Conservation (phyloP, 2,329 filamentous ascomycete genomes). For the Phyllosticta capitalensis region DNA sequence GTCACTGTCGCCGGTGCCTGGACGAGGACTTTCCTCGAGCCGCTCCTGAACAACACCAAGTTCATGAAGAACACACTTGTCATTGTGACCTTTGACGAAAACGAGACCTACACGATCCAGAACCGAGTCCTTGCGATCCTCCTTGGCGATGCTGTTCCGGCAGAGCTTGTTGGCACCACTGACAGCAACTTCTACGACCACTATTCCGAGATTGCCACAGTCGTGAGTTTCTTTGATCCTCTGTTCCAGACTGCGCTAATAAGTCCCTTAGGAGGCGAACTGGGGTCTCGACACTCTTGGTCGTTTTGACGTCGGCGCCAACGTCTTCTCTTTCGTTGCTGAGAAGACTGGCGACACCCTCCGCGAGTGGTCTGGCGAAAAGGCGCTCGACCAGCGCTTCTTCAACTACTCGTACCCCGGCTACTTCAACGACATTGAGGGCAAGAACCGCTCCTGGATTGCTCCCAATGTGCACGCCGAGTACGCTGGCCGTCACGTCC, state of each 20-base stretch:
- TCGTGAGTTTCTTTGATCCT: slow-evolving; percentile 11
- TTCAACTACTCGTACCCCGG: slow-evolving; percentile 26
- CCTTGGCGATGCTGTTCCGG: slow-evolving; percentile 63
- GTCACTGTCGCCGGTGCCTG: slow-evolving; percentile 60
- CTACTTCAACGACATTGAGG: slow-evolving; percentile 21
- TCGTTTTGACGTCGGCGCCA: slow-evolving; percentile 38
- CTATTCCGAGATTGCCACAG: slow-evolving; percentile 36
- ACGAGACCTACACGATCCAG: slow-evolving; percentile 54
- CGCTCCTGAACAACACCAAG: slow-evolving; percentile 56
- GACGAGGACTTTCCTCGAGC: slow-evolving; percentile 58
- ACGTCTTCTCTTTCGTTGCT: slow-evolving; percentile 33
- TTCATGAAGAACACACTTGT: slow-evolving; percentile 72
- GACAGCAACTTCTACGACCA: slow-evolving; percentile 52
- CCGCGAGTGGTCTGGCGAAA: slow-evolving; percentile 14
- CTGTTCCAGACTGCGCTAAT: too few relatives aligned
- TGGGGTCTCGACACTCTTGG: slow-evolving; percentile 37
- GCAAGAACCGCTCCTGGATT: slow-evolving; percentile 18
- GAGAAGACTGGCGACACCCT: slow-evolving; percentile 26
- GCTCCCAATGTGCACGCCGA: slow-evolving; percentile 20
- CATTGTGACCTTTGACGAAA: slow-evolving; percentile 71
- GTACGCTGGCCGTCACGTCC: slow-evolving; percentile 21
- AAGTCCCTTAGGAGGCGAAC: slow-evolving; percentile 27
- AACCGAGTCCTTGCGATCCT: slow-evolving; percentile 65
- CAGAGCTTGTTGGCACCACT: slow-evolving; percentile 53
- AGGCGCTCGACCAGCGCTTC: slow-evolving; percentile 22